phyloP scores from a whole-genome alignment of 176 grass and related monocot genomes.

The Melocanna baccifera region DNA sequence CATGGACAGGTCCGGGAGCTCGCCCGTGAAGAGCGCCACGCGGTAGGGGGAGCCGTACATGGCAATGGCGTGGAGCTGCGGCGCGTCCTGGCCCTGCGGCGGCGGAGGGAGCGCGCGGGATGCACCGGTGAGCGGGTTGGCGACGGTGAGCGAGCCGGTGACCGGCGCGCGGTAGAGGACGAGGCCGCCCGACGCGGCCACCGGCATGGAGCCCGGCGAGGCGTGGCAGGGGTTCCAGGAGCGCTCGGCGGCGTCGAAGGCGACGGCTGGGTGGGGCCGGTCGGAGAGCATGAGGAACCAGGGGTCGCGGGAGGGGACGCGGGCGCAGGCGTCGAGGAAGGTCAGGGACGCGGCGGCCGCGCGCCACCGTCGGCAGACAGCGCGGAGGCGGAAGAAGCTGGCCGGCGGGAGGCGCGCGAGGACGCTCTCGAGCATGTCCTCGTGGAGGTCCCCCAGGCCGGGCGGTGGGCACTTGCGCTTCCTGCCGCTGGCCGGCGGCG shows the following conservation, averaged over 20 bases:
- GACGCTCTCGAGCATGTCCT: slow-evolving; percentile 73
- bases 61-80: slow-evolving; percentile 60
- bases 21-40: slow-evolving; percentile 53
- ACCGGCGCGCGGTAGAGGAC: slow-evolving; percentile 56
- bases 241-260: slow-evolving; percentile 30
- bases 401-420: slow-evolving; percentile 63
- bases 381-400: slow-evolving; percentile 60
- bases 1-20: slow-evolving; percentile 54
- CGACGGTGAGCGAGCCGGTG: slow-evolving; percentile 48
- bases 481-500: background rate
- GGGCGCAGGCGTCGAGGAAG: slow-evolving; percentile 56
- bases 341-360: slow-evolving; percentile 44
- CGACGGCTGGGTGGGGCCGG: background rate
- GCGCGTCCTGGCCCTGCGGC: background rate
- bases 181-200: slow-evolving; percentile 72
- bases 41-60: slow-evolving; percentile 55
- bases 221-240: slow-evolving; percentile 13
- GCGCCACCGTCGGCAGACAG: slow-evolving; percentile 54
- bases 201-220: slow-evolving; percentile 44
- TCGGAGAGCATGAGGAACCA: slow-evolving; percentile 82
- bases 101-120: slow-evolving; percentile 53
- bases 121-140: slow-evolving; percentile 68
- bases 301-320: slow-evolving; percentile 35
- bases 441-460: slow-evolving; percentile 48
- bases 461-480: slow-evolving; percentile 41